Evolutionary conservation across 2,329 filamentous ascomycete genomes (phyloP), one percentile per base, ranked within the genome.

Genomic region (Coniochaeta sp.): DNA sequence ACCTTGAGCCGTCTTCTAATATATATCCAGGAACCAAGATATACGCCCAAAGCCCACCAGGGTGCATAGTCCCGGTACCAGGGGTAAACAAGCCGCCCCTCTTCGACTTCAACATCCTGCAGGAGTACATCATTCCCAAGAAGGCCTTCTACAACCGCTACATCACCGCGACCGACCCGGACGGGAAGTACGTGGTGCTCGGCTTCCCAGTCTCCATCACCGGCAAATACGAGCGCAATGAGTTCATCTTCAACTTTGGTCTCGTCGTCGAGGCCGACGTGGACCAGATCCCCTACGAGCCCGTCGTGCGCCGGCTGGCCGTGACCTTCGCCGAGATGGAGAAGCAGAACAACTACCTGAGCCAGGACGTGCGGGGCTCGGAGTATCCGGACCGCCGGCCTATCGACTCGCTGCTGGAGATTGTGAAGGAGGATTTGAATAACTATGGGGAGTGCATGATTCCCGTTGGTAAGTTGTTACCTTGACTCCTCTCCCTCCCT

Each of bases 361-460:
- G 85, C 63, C 74, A 76, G 52, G 82, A 85, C 57, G 75, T 70
- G 64, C 68, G 14, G 27, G 58, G 63, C 50, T 72, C 74, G 48
- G 66, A 67, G 13, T 32, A 50, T 53, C 30, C 53, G 49, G 30
- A 49, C 27, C 60, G 86, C 73, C 71, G 89, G 67, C 74, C 81
- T 3, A 95, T 96, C 63, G 88, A 92, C 72, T 89, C 87, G 58
- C 71, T 99, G 58, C 77, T 97, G 59, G 91, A 87, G 69, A 86
- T 87, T 55, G 78, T 87, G 53, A 85, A 85, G 64, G 83, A 96
- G 70, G 91, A 99, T 65, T 66, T 99, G 59, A 96, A 97, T 65
- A 95, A 95, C 61, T 99, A 96, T 64, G 91, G 89, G 64, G 94
- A 99, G 72, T 96, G 91, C 76, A 96, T 96, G 91, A 96, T 96